Evolutionary conservation across 1,284 basidiomycete species (phyloP).

Genomic region (Sporisorium reilianum): DNA sequence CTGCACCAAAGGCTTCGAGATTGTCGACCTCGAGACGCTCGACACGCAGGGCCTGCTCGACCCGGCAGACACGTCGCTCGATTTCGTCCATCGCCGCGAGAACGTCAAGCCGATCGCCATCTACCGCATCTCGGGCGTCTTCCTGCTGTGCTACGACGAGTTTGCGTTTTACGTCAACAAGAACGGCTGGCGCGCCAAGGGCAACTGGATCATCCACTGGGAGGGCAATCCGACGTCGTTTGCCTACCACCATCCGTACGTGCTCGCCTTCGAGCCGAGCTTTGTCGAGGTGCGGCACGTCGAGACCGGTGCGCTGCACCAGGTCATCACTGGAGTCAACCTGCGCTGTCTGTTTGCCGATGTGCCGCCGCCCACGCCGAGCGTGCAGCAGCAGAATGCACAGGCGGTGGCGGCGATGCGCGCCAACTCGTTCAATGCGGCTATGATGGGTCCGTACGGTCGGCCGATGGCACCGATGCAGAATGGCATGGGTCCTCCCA

Average conservation of each 20-base stretch:
- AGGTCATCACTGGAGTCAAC: slow-evolving; percentile 82
- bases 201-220: slow-evolving; percentile 95
- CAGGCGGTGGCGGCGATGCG: slow-evolving; percentile 50
- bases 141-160: slow-evolving; percentile 97
- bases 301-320: slow-evolving; percentile 88
- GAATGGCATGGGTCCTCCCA: slow-evolving; percentile 34
- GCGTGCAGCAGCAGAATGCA: slow-evolving; percentile 44
- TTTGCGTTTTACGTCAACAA: slow-evolving; percentile 99
- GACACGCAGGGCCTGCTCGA: slow-evolving; percentile 97
- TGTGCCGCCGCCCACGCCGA: slow-evolving; percentile 80
- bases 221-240: slow-evolving; percentile 94
- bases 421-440: slow-evolving; percentile 44
- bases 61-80: slow-evolving; percentile 88
- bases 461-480: slow-evolving; percentile 32
- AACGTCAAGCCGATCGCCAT: slow-evolving; percentile 94
- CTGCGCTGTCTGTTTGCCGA: slow-evolving; percentile 88
- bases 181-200: slow-evolving; percentile 89
- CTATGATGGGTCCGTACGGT: slow-evolving; percentile 40
- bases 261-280: slow-evolving; percentile 94
- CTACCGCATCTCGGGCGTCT: slow-evolving; percentile 95
- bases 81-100: slow-evolving; percentile 92
- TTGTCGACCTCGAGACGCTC: slow-evolving; percentile 95
- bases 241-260: slow-evolving; percentile 95
- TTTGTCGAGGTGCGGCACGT: slow-evolving; percentile 98
- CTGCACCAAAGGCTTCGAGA: slow-evolving; percentile 98